A percentile compares a stretch with the other conserved stretches of the same genome.
These are phyloP conservation scores for Rhizopogon salebrosus DNA, from an alignment of 768 basidiomycete species.

Conservation along the genomic window DNA sequence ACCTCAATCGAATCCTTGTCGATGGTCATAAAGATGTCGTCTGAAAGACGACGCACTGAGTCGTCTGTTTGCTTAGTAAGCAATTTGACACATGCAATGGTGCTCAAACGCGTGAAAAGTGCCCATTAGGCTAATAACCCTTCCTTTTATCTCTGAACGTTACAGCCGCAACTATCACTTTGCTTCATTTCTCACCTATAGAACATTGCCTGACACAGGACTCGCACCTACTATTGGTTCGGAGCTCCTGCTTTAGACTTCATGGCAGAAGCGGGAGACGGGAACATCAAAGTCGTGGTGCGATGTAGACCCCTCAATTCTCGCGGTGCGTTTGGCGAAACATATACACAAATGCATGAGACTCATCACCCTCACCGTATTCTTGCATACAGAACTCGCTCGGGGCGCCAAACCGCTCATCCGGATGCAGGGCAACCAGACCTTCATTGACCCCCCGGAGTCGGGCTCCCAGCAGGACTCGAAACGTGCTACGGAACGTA, in stretches of 20 bases:
- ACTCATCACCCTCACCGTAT: not conserved
- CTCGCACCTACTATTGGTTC: constrained; percentile 7
- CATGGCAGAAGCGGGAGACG: constrained; percentile 78
- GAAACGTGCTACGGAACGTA: constrained; percentile 86
- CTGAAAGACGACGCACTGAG: constrained; percentile 65
- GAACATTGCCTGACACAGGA: constrained; percentile 4
- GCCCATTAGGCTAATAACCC: constrained; percentile 1
- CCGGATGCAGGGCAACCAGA: constrained; percentile 92
- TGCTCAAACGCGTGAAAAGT: constrained; percentile 5
- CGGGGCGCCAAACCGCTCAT: constrained; percentile 93
- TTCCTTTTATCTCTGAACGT: constrained; percentile 2
- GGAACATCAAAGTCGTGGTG: constrained; percentile 89
- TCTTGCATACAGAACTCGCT: constrained; percentile 62
- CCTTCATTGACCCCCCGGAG: constrained; percentile 88
- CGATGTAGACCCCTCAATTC: constrained; percentile 96
- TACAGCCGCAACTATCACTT: constrained; percentile 6
- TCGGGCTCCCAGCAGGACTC: constrained; percentile 57
- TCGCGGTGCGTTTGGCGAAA: constrained; percentile 60
- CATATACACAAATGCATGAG: not conserved
- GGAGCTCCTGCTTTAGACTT: constrained; percentile 12
- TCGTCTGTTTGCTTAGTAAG: not conserved
- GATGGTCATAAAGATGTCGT: constrained; percentile 89
- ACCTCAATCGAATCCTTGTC: constrained; percentile 98
- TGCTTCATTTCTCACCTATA: not conserved
- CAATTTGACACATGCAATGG: constrained; percentile 1